phyloP scores from a whole-genome alignment of 2,329 filamentous ascomycete species.

The Phialophora tarda region DNA sequence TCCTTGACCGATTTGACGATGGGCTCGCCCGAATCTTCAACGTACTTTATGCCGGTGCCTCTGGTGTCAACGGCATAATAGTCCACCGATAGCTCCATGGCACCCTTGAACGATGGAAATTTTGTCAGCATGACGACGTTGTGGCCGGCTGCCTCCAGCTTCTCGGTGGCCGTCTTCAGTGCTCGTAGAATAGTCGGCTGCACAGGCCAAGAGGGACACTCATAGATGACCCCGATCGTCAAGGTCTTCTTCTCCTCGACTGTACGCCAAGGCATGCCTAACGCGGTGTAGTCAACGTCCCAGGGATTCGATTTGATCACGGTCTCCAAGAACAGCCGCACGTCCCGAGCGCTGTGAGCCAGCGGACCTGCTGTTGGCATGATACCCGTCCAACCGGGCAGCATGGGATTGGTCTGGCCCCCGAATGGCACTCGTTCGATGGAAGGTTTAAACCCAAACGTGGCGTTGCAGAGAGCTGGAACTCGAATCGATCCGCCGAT shows the following conservation, averaged over 20 bases:
- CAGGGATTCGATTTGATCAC: constrained; percentile 50
- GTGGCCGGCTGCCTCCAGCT: constrained; percentile 47
- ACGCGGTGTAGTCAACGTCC: constrained; percentile 55
- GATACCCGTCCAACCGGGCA: constrained; percentile 58
- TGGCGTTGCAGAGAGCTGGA: constrained; percentile 57
- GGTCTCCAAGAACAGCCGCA: constrained; percentile 42
- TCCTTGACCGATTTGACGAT: constrained; percentile 31
- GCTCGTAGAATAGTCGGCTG: constrained; percentile 49
- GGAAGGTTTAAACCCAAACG: constrained; percentile 59
- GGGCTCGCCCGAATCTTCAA: constrained; percentile 41
- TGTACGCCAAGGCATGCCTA: constrained; percentile 57
- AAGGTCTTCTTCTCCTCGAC: constrained; percentile 36
- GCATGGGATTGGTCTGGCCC: constrained; percentile 56
- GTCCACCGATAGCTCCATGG: constrained; percentile 20
- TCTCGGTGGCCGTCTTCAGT: constrained; percentile 47
- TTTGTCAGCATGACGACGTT: constrained; percentile 54
- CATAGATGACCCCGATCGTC: constrained; percentile 49
- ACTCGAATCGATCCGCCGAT: constrained; percentile 56
- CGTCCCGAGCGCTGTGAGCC: constrained; percentile 42
- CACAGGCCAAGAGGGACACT: constrained; percentile 45
- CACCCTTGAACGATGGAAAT: constrained; percentile 29
- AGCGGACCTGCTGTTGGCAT: constrained; percentile 53
- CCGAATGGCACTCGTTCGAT: constrained; percentile 58
- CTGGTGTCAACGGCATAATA: constrained; percentile 29
- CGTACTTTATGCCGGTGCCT: constrained; percentile 39